Percentiles rank a stretch among this genome's conserved stretches.
phyloP scores from a whole-genome alignment of 805 yeast genomes.

The Saccharomycopsis lassenensis region DNA sequence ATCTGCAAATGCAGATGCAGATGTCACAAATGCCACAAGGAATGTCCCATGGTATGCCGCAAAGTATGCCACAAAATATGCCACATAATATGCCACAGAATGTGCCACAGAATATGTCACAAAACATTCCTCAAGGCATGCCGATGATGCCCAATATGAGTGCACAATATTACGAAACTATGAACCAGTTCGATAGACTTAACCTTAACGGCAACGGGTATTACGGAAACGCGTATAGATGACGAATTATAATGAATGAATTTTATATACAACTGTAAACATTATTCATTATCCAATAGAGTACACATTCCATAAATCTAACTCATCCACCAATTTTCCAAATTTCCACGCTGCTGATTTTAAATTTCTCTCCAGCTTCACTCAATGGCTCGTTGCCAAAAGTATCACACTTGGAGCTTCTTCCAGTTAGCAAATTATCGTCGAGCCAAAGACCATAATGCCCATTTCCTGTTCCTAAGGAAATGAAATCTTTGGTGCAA shows the following conservation, averaged over 20 bases:
- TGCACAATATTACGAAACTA: neutral
- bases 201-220: constrained; percentile 1
- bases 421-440: constrained; percentile 62
- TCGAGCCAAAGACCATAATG: constrained; percentile 89
- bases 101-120: too few relatives aligned
- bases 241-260: neutral
- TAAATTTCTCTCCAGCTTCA: constrained; percentile 51
- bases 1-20: too few relatives aligned
- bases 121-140: neutral
- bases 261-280: too few relatives aligned
- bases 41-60: too few relatives aligned
- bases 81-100: too few relatives aligned
- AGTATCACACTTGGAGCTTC: constrained; percentile 67
- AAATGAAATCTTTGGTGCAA: constrained; percentile 64
- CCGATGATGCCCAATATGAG: neutral
- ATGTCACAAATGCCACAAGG: too few relatives aligned
- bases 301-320: neutral
- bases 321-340: constrained; percentile 15
- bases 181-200: constrained; percentile 1
- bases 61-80: too few relatives aligned
- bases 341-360: constrained; percentile 13
- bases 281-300: neutral
- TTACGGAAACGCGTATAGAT: constrained; percentile 1
- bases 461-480: constrained; percentile 89
- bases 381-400: constrained; percentile 82